Evolutionary conservation across 768 basidiomycete species (phyloP).

Genomic region (Tubosaeta sp.): DNA sequence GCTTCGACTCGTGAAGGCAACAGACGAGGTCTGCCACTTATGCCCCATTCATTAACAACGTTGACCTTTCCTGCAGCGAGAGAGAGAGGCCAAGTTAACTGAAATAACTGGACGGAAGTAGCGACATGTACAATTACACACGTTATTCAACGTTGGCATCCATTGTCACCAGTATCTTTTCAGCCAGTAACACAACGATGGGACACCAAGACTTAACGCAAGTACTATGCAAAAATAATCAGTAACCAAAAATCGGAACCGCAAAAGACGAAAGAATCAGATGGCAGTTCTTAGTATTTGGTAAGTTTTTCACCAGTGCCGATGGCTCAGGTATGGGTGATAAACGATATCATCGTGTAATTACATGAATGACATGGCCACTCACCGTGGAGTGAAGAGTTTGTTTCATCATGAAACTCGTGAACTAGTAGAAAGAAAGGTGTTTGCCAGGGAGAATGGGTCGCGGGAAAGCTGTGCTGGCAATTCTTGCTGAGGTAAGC

Average conservation of each 20-base stretch:
- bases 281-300: constrained; percentile 35
- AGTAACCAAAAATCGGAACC: constrained; percentile 3
- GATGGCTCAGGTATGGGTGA: constrained; percentile 27
- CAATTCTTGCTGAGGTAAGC: too few species aligned
- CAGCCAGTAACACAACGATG: constrained; percentile 1
- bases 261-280: constrained; percentile 15
- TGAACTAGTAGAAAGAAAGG: too few species aligned
- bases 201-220: too few species aligned
- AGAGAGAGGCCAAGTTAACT: constrained; percentile 49
- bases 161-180: background rate
- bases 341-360: constrained; percentile 18
- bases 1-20: constrained; percentile 57
- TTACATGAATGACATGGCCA: background rate
- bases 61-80: constrained; percentile 35
- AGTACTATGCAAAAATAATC: background rate
- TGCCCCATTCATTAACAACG: background rate
- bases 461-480: too few species aligned
- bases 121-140: background rate
- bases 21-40: constrained; percentile 50
- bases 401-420: background rate
- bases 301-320: constrained; percentile 28
- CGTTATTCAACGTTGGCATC: background rate
- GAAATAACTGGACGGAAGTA: constrained; percentile 29
- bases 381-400: background rate
- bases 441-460: too few species aligned